Conservation (phyloP, 139 green algal genomes). For the Ettlia oleoabundans region DNA sequence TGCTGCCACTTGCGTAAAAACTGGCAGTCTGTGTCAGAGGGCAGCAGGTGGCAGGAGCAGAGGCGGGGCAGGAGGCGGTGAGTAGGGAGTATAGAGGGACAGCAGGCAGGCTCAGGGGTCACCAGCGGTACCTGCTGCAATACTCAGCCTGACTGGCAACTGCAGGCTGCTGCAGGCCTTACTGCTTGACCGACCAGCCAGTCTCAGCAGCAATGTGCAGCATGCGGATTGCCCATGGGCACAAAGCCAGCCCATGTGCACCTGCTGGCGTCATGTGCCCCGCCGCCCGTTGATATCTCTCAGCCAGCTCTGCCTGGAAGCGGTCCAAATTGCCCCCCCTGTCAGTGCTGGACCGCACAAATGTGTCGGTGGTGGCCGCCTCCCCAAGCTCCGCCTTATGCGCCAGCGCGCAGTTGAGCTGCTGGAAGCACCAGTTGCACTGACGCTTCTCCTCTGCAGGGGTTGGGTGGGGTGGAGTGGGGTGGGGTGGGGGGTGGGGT, state of each 20-base stretch:
- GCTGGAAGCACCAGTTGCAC: slow-evolving; percentile 63
- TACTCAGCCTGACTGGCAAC: too few species aligned
- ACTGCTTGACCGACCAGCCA: too few species aligned
- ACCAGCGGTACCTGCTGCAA: too few species aligned
- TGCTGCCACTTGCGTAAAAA: slow-evolving; percentile 76
- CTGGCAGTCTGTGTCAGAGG: slow-evolving; percentile 25
- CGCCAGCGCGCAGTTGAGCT: slow-evolving; percentile 59
- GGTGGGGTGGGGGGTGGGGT: too few species aligned
- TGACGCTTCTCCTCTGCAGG: slow-evolving; percentile 26
- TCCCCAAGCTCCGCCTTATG: slow-evolving; percentile 50
- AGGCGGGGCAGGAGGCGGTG: background rate
- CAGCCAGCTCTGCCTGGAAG: slow-evolving; percentile 28
- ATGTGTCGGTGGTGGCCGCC: slow-evolving; percentile 40
- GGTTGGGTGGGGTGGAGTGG: too few species aligned
- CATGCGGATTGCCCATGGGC: too few species aligned
- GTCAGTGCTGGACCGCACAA: slow-evolving; percentile 46
- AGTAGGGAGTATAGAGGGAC: background rate
- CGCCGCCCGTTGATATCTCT: slow-evolving; percentile 31
- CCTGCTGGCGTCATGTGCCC: slow-evolving; percentile 44
- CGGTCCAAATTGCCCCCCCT: background rate
- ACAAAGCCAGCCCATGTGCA: background rate
- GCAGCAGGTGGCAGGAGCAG: background rate
- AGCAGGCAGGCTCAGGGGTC: background rate
- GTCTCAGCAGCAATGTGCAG: too few species aligned
- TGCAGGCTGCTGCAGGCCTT: too few species aligned